phyloP scores from a whole-genome alignment of 2,329 filamentous ascomycete species.

The Fusarium ramigenum region DNA sequence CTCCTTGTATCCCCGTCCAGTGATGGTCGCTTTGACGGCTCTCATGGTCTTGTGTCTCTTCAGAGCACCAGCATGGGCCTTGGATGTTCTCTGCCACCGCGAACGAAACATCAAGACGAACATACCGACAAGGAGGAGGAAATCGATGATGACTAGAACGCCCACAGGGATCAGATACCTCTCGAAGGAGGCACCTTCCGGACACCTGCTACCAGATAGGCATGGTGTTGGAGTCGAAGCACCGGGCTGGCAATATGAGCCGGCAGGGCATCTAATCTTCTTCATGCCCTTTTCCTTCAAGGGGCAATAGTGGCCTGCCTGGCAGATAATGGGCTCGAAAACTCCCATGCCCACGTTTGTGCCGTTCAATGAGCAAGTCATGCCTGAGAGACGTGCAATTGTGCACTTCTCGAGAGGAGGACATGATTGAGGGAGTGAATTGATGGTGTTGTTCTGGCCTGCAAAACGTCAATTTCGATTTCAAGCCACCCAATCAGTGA shows the following conservation, averaged over 20 bases:
- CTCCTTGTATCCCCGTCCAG: conserved; percentile 46
- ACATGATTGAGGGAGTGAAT: conserved; percentile 57
- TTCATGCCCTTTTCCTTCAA: conserved; percentile 46
- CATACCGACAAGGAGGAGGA: conserved; percentile 49
- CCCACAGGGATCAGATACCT: conserved; percentile 55
- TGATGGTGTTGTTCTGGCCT: conserved; percentile 57
- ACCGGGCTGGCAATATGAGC: conserved; percentile 62
- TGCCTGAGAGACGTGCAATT: conserved; percentile 47
- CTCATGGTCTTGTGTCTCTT: conserved; percentile 42
- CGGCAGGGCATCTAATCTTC: conserved; percentile 55
- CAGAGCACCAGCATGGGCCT: conserved; percentile 14
- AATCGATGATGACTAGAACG: conserved; percentile 55
- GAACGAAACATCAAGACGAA: conserved; percentile 32
- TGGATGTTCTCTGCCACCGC: conserved; percentile 28
- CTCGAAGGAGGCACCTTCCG: conserved; percentile 53
- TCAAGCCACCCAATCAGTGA: not conserved
- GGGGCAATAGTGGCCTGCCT: conserved; percentile 60
- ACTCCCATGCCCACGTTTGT: conserved; percentile 54
- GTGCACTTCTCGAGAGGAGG: conserved; percentile 52
- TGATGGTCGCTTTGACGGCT: conserved; percentile 43
- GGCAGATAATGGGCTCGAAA: conserved; percentile 62
- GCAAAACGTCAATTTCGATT: not conserved
- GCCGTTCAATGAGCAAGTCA: conserved; percentile 46
- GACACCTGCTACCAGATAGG: conserved; percentile 56
- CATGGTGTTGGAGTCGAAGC: conserved; percentile 59